A percentile compares a stretch with the other conserved stretches of the same genome.
These are phyloP conservation scores for Penicillium decumbens DNA, from an alignment of 2,329 filamentous ascomycete genomes.

Conservation along the genomic window DNA sequence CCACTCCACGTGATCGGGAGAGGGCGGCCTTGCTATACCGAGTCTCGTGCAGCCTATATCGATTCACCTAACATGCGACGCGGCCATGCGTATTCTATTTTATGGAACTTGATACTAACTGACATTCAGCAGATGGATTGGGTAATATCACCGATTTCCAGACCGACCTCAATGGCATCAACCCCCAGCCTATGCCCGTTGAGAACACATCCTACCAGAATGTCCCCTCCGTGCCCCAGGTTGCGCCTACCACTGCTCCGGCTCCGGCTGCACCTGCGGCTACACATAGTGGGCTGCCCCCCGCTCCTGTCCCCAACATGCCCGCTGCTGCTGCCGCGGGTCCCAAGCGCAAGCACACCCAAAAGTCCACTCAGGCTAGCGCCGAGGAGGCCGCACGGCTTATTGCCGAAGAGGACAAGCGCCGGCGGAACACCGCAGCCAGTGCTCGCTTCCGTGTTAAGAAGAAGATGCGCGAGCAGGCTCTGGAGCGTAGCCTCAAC, in stretches of 20 bases:
- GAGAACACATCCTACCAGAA: constrained; percentile 24
- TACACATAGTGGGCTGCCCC: constrained; percentile 10
- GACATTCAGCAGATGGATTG: constrained; percentile 27
- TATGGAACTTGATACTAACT: constrained; percentile 15
- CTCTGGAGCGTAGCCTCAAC: constrained; percentile 73
- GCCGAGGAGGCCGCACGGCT: constrained; percentile 67
- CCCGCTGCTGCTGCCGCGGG: constrained; percentile 17
- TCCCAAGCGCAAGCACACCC: constrained; percentile 38
- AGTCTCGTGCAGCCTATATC: constrained; percentile 3
- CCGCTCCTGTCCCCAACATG: constrained; percentile 13
- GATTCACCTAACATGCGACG: constrained; percentile 10
- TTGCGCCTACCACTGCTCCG: constrained; percentile 19
- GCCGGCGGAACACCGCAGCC: constrained; percentile 81
- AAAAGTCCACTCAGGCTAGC: constrained; percentile 40
- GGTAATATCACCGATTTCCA: constrained; percentile 31
- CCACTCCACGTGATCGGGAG: constrained; percentile 34
- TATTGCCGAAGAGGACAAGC: constrained; percentile 87
- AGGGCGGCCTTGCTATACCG: neutral
- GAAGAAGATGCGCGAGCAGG: constrained; percentile 92
- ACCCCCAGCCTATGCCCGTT: constrained; percentile 23
- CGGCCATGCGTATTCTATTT: constrained; percentile 7
- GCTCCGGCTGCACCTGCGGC: constrained; percentile 14
- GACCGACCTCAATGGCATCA: constrained; percentile 26
- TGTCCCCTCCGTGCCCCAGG: constrained; percentile 18
- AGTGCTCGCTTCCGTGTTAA: constrained; percentile 90